Evolutionary conservation across 768 basidiomycete genomes (phyloP).

Genomic region (Boletus vinaceobasis): DNA sequence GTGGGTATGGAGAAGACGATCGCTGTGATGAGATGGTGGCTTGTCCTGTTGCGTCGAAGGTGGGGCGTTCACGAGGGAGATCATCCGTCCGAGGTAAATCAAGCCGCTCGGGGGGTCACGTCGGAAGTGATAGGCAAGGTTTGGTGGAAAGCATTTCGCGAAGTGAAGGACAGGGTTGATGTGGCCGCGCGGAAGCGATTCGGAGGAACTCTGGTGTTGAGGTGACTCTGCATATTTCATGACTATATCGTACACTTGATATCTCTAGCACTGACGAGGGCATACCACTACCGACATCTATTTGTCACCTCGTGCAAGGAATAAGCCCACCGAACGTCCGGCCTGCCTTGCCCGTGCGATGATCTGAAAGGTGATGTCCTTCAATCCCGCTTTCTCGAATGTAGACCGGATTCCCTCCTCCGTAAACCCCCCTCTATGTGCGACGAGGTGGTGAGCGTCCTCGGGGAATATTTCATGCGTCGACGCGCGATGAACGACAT

Average conservation of each 20-base stretch:
- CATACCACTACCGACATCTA: slow-evolving; percentile 1
- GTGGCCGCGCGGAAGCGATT: slow-evolving; percentile 62
- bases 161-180: slow-evolving; percentile 67
- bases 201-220: slow-evolving; percentile 66
- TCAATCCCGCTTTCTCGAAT: slow-evolving; percentile 55
- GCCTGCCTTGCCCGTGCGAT: slow-evolving; percentile 30
- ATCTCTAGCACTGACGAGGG: background rate
- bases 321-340: slow-evolving; percentile 41
- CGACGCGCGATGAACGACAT: slow-evolving; percentile 39
- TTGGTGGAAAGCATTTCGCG: slow-evolving; percentile 81
- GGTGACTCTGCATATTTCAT: slow-evolving; percentile 30
- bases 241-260: background rate
- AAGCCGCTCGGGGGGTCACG: slow-evolving; percentile 30
- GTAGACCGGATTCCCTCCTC: slow-evolving; percentile 44
- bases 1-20: slow-evolving; percentile 68
- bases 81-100: slow-evolving; percentile 33
- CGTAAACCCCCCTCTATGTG: slow-evolving; percentile 53
- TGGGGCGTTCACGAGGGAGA: slow-evolving; percentile 57
- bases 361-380: slow-evolving; percentile 39
- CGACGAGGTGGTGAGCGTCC: slow-evolving; percentile 44
- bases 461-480: slow-evolving; percentile 28
- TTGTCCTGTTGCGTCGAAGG: slow-evolving; percentile 59
- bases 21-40: slow-evolving; percentile 80
- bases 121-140: slow-evolving; percentile 50
- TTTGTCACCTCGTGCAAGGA: slow-evolving; percentile 54